A percentile compares a stretch with the other conserved stretches of the same genome.
Conservation (phyloP, 257 asterid species). For the Solanum chiquidenum region DNA sequence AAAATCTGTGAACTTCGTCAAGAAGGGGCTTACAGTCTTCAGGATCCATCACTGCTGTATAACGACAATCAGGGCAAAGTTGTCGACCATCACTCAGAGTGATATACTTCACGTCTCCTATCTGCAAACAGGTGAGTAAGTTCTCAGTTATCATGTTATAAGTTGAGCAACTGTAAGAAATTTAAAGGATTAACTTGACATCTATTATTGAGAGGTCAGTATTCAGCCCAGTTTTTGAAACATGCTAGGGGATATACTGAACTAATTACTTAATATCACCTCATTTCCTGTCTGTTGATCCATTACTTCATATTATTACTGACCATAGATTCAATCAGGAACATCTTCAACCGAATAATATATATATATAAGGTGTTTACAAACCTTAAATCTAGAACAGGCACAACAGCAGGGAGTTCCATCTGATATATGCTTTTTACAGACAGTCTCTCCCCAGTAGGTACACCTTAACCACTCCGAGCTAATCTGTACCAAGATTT, state of each 20-base stretch:
- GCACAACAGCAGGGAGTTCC: background rate
- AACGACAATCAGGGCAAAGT: slow-evolving; percentile 3
- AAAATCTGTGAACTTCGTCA: background rate
- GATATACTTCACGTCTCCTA: background rate
- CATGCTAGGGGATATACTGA: background rate
- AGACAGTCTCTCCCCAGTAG: background rate
- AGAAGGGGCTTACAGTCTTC: background rate
- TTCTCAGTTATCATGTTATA: background rate
- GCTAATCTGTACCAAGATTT: background rate
- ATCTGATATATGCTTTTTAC: background rate
- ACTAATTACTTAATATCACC: background rate
- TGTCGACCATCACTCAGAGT: slow-evolving; percentile 1
- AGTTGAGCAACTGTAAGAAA: background rate
- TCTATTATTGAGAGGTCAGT: background rate
- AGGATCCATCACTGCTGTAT: slow-evolving; percentile 3
- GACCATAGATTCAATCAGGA: background rate
- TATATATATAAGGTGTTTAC: background rate
- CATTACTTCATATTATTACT: background rate
- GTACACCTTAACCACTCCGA: background rate
- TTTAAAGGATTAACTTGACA: background rate
- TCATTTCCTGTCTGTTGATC: background rate
- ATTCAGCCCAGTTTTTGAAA: background rate
- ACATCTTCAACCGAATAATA: background rate
- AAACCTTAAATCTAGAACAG: slow-evolving; percentile 1
- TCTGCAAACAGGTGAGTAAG: background rate